phyloP scores from a whole-genome alignment of 345 rosid species.

The Eucalyptus tenuipes region DNA sequence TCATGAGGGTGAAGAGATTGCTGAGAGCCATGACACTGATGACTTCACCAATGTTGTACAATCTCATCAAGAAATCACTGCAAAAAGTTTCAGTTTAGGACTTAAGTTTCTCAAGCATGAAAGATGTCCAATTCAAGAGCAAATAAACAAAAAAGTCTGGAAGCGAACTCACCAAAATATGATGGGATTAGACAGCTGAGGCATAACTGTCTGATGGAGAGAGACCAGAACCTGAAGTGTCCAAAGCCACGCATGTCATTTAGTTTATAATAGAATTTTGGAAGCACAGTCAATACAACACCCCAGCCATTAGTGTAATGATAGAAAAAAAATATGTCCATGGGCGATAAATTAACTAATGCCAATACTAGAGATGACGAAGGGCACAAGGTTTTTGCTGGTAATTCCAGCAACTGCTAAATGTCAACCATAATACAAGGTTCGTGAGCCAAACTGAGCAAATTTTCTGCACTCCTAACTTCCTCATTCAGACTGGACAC shows the following conservation, averaged over 20 bases:
- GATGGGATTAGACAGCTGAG: slow-evolving; percentile 58
- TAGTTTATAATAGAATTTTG: neutral
- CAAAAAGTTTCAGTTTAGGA: neutral
- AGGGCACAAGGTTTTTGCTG: neutral
- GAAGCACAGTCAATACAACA: neutral
- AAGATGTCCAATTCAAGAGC: neutral
- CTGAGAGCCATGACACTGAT: slow-evolving; percentile 87
- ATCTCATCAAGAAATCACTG: slow-evolving; percentile 85
- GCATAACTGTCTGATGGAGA: slow-evolving; percentile 69
- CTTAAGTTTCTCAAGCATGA: neutral
- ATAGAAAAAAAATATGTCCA: neutral
- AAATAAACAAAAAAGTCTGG: neutral
- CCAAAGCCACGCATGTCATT: neutral
- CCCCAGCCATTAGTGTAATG: rapidly evolving
- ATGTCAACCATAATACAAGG: neutral
- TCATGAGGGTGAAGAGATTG: slow-evolving; percentile 79
- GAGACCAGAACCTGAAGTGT: slow-evolving; percentile 59
- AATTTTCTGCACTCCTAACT: rapidly evolving
- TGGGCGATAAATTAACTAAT: rapidly evolving
- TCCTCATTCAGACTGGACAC: no score
- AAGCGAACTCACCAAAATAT: slow-evolving; percentile 43
- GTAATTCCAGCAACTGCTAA: neutral
- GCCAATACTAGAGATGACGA: neutral
- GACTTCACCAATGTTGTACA: slow-evolving; percentile 80
- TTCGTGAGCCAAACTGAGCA: neutral